phyloP scores from a whole-genome alignment of 129 eudicot species.

The Cynara cardunculus region DNA sequence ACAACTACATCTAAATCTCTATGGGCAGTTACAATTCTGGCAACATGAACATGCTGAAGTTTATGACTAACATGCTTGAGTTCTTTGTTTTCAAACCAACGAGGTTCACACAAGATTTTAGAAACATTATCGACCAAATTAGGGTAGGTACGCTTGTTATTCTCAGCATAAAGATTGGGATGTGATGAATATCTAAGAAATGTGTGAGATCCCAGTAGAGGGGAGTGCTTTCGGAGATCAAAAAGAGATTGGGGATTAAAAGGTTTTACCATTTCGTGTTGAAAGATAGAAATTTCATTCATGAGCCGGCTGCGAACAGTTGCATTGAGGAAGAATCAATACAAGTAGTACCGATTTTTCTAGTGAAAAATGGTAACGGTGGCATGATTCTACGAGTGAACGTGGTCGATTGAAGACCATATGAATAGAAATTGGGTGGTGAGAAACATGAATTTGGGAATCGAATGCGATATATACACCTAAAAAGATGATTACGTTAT shows the following conservation, averaged over 20 bases:
- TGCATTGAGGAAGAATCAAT: constrained; percentile 9
- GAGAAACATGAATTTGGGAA: constrained; percentile 2
- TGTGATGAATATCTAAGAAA: constrained; percentile 36
- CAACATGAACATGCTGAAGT: constrained; percentile 49
- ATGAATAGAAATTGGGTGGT: constrained; percentile 5
- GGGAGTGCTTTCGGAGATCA: constrained; percentile 7
- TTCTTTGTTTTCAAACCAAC: constrained; percentile 51
- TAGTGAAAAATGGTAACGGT: neutral
- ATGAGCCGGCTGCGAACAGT: constrained; percentile 19
- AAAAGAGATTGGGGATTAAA: constrained; percentile 36
- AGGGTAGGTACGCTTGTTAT: constrained; percentile 6
- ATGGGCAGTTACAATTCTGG: constrained; percentile 40
- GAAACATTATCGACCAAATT: constrained; percentile 46
- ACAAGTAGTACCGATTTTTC: neutral
- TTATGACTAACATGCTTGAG: constrained; percentile 48
- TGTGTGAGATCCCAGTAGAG: constrained; percentile 27
- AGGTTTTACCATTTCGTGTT: constrained; percentile 59
- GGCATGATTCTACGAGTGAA: constrained; percentile 27
- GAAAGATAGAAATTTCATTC: constrained; percentile 27
- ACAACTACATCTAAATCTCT: constrained; percentile 36
- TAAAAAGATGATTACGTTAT: neutral
- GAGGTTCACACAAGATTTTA: constrained; percentile 34
- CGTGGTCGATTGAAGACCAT: constrained; percentile 52
- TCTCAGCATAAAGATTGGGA: constrained; percentile 8
- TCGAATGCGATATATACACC: constrained; percentile 17